Conservation (phyloP, 2,329 filamentous ascomycete genomes). For the Ophiostoma triangulosporum region DNA sequence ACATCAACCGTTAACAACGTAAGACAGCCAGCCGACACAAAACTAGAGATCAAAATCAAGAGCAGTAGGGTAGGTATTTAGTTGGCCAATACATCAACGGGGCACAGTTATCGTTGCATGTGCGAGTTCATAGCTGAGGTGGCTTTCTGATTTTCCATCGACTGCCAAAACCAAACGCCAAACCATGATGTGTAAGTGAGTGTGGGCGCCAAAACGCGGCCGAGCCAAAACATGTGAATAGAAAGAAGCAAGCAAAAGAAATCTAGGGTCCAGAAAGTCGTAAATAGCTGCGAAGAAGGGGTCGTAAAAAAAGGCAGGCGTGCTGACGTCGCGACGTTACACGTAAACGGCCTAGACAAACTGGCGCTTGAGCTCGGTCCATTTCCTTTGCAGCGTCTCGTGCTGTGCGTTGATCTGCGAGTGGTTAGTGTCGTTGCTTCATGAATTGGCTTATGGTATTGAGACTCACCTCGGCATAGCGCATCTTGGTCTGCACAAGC, state of each 20-base stretch:
- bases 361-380: constrained; percentile 56
- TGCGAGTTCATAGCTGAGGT: neutral
- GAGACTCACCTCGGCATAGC: constrained; percentile 73
- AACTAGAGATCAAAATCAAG: neutral
- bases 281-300: neutral
- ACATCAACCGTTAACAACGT: too few relatives aligned
- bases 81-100: constrained; percentile 7
- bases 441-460: neutral
- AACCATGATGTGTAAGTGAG: constrained; percentile 3
- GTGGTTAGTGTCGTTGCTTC: constrained; percentile 2
- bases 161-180: constrained; percentile 3
- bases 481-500: constrained; percentile 87
- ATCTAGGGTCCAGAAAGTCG: neutral
- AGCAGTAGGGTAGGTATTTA: neutral
- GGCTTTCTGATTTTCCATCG: neutral
- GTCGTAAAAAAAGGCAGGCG: neutral
- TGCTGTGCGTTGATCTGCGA: constrained; percentile 55
- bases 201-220: neutral
- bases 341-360: too few relatives aligned
- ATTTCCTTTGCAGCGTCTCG: constrained; percentile 62
- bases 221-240: neutral
- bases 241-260: neutral
- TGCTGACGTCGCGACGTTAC: neutral
- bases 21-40: neutral
- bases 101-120: neutral